A percentile compares a stretch with the other conserved stretches of the same genome.
phyloP scores from a whole-genome alignment of 805 yeast species.

The Nakazawaea anatomiae region DNA sequence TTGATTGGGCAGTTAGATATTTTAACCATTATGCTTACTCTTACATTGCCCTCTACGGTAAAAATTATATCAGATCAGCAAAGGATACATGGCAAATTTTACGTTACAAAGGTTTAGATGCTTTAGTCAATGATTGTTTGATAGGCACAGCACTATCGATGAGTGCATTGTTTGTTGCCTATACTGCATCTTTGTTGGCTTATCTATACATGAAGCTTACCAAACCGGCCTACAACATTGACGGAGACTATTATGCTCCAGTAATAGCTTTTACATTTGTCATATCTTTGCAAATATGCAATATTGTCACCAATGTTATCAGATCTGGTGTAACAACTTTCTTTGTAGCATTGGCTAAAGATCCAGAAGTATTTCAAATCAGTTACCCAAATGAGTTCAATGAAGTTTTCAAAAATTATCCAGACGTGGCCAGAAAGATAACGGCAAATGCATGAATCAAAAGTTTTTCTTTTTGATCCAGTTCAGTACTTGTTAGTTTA shows the following conservation, averaged over 20 bases:
- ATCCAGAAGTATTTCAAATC: slow-evolving; percentile 72
- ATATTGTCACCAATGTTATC: slow-evolving; percentile 63
- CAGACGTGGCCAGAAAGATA: slow-evolving; percentile 38
- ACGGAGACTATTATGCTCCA: slow-evolving; percentile 63
- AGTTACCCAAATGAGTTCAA: slow-evolving; percentile 55
- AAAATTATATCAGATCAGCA: slow-evolving; percentile 67
- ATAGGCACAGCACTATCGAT: slow-evolving; percentile 75
- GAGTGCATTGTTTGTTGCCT: slow-evolving; percentile 67
- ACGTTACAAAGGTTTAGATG: slow-evolving; percentile 76
- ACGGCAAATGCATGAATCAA: slow-evolving; percentile 20
- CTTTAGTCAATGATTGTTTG: slow-evolving; percentile 77
- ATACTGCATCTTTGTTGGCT: slow-evolving; percentile 42
- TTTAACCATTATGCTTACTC: slow-evolving; percentile 90
- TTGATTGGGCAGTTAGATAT: slow-evolving; percentile 78
- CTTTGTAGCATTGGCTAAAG: slow-evolving; percentile 73
- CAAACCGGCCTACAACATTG: slow-evolving; percentile 54
- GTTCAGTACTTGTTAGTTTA: too few species aligned
- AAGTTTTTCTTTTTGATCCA: too few species aligned
- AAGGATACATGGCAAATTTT: slow-evolving; percentile 77
- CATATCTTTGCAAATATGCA: slow-evolving; percentile 66
- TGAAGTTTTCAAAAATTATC: slow-evolving; percentile 42
- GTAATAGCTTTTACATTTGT: slow-evolving; percentile 69
- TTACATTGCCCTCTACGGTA: slow-evolving; percentile 82
- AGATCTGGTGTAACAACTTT: slow-evolving; percentile 74
- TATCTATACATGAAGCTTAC: slow-evolving; percentile 65